Evolutionary conservation across 768 basidiomycete species (phyloP).

Genomic region (Boletus edulis): DNA sequence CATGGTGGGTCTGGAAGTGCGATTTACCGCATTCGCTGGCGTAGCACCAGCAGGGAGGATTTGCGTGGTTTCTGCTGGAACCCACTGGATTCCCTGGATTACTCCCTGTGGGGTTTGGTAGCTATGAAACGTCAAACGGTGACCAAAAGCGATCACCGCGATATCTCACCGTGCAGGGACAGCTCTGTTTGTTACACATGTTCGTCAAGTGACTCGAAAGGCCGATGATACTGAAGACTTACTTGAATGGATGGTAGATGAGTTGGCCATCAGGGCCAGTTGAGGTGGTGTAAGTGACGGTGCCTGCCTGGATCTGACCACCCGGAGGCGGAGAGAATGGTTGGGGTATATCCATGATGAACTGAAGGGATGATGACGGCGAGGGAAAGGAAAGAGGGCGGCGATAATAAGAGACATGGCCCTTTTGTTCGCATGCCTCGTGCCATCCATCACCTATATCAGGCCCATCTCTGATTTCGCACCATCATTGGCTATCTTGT

Average conservation of each 20-base stretch:
- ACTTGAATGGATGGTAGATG: conserved; percentile 76
- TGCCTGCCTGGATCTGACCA: conserved; percentile 58
- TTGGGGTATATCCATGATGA: conserved; percentile 27
- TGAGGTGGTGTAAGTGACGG: conserved; percentile 71
- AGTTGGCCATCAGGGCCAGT: conserved; percentile 58
- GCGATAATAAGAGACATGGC: background rate
- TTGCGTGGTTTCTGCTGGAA: conserved; percentile 68
- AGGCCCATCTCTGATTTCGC: conserved; percentile 29
- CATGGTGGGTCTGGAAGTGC: conserved; percentile 1
- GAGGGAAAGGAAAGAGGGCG: conserved; percentile 13
- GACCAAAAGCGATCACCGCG: background rate
- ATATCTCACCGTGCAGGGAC: conserved; percentile 64
- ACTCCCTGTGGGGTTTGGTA: conserved; percentile 71
- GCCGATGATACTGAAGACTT: conserved; percentile 22
- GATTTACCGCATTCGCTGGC: conserved; percentile 54
- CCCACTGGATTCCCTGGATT: conserved; percentile 61
- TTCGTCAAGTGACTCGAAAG: conserved; percentile 11
- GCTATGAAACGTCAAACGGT: conserved; percentile 35
- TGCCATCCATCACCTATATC: conserved; percentile 30
- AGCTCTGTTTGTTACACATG: conserved; percentile 46
- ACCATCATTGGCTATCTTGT: background rate
- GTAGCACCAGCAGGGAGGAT: conserved; percentile 58
- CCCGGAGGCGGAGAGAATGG: conserved; percentile 30
- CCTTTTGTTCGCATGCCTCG: conserved; percentile 31
- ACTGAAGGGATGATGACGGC: conserved; percentile 5